A percentile compares a stretch with the other conserved stretches of the same genome.
These are phyloP conservation scores for Aaosphaeria pasadenensis DNA, from an alignment of 2,329 filamentous ascomycete genomes.

Conservation along the genomic window DNA sequence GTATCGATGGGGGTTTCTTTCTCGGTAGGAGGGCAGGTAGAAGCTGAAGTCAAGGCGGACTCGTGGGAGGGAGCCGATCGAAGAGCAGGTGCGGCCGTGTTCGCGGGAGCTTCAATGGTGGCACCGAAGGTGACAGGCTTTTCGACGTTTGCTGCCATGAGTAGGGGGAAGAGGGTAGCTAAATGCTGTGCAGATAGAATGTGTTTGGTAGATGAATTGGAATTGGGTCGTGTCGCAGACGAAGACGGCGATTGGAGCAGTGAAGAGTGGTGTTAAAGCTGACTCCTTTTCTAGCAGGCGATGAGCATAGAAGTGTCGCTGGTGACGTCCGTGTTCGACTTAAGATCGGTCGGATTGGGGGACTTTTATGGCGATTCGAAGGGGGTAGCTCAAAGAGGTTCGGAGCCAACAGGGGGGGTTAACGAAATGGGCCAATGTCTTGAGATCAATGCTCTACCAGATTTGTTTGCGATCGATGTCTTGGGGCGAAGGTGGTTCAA, in stretches of 20 bases:
- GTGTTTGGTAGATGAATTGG: too few species aligned
- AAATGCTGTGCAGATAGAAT: too few species aligned
- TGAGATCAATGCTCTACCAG: too few species aligned
- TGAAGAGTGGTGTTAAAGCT: not conserved
- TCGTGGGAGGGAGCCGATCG: constrained; percentile 32
- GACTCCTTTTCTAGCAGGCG: not conserved
- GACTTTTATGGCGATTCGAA: not conserved
- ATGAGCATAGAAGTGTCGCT: not conserved
- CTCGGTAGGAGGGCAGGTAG: constrained; percentile 31
- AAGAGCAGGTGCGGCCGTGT: constrained; percentile 13
- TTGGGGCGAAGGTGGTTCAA: too few species aligned
- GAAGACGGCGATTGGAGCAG: constrained; percentile 1
- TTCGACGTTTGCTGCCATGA: constrained; percentile 24
- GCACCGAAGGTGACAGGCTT: constrained; percentile 37
- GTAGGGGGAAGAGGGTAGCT: not conserved
- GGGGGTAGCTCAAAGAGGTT: not conserved
- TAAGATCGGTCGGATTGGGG: not conserved
- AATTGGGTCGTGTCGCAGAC: not conserved
- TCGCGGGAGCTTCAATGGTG: constrained; percentile 25
- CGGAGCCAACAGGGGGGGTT: not conserved
- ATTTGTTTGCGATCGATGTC: too few species aligned
- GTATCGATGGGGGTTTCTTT: constrained; percentile 31
- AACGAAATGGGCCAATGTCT: too few species aligned
- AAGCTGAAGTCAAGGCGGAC: constrained; percentile 17
- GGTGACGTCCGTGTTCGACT: not conserved